Conservation (phyloP, 768 basidiomycete genomes). For the Gloeophyllum trabeum region DNA sequence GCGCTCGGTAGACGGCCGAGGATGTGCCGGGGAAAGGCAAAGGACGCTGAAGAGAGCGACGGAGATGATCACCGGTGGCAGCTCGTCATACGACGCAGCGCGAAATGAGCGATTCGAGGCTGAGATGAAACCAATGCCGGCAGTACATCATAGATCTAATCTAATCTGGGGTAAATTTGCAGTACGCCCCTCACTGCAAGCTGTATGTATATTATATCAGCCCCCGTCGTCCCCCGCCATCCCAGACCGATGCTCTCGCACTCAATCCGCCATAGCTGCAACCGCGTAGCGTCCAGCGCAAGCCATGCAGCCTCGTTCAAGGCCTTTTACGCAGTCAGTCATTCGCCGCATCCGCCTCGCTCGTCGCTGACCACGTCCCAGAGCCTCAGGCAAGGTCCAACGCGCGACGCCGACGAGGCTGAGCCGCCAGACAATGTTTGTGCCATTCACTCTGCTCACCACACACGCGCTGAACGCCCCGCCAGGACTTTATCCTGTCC, state of each 20-base stretch:
- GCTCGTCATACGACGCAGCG: no score
- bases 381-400: conserved; percentile 11
- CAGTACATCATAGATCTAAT: no score
- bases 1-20: no score
- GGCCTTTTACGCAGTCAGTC: background rate
- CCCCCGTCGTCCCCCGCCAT: no score
- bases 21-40: no score
- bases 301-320: background rate
- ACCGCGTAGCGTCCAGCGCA: background rate
- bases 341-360: background rate
- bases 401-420: conserved; percentile 13
- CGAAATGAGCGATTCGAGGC: no score
- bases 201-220: no score
- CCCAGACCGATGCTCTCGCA: background rate
- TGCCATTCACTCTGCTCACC: background rate
- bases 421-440: conserved; percentile 19
- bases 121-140: no score
- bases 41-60: no score
- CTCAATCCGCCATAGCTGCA: background rate
- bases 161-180: no score
- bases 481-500: conserved; percentile 91
- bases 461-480: background rate
- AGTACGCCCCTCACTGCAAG: no score
- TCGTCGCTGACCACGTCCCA: conserved; percentile 2
- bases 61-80: no score